A percentile compares a stretch with the other conserved stretches of the same genome.
These are phyloP conservation scores for Oryza coarctata DNA, from an alignment of 176 grass and related monocot species.

Conservation along the genomic window DNA sequence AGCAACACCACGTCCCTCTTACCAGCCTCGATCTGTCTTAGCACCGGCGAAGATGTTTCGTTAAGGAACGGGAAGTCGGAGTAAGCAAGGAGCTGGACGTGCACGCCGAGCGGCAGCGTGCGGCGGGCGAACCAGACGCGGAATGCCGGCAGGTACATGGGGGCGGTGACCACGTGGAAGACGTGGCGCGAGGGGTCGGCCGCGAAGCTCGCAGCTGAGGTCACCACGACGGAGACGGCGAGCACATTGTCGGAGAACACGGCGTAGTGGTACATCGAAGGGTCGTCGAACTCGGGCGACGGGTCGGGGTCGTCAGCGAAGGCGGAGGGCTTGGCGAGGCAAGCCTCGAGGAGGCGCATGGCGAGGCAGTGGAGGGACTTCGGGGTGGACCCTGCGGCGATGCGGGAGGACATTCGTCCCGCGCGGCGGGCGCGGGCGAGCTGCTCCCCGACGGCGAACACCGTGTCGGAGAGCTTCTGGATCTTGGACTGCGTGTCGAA, in stretches of 20 bases:
- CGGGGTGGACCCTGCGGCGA: conserved; percentile 82
- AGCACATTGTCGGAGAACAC: conserved; percentile 94
- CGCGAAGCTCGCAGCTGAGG: conserved; percentile 63
- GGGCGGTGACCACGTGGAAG: conserved; percentile 92
- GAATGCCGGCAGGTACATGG: conserved; percentile 85
- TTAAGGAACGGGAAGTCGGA: conserved; percentile 78
- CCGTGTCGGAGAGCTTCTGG: conserved; percentile 94
- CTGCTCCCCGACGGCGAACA: conserved; percentile 87
- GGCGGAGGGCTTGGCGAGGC: conserved; percentile 52
- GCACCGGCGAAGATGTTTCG: conserved; percentile 72
- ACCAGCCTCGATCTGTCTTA: conserved; percentile 70
- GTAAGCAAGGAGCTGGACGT: conserved; percentile 70
- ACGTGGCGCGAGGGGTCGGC: conserved; percentile 71
- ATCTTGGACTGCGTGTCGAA: conserved; percentile 97
- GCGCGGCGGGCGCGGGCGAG: conserved; percentile 59
- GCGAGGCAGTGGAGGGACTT: conserved; percentile 97
- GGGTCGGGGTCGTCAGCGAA: conserved; percentile 50
- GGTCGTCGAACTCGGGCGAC: conserved; percentile 41
- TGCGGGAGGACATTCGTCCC: conserved; percentile 70
- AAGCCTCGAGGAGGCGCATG: conserved; percentile 94
- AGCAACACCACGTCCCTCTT: conserved; percentile 65
- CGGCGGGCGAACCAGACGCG: conserved; percentile 70
- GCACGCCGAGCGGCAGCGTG: conserved; percentile 61
- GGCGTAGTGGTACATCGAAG: conserved; percentile 74
- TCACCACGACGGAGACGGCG: conserved; percentile 75